Percentiles rank a stretch among this genome's conserved stretches.
Evolutionary conservation across 2,329 filamentous ascomycete species (phyloP).

Genomic region (Mariannaea elegans): DNA sequence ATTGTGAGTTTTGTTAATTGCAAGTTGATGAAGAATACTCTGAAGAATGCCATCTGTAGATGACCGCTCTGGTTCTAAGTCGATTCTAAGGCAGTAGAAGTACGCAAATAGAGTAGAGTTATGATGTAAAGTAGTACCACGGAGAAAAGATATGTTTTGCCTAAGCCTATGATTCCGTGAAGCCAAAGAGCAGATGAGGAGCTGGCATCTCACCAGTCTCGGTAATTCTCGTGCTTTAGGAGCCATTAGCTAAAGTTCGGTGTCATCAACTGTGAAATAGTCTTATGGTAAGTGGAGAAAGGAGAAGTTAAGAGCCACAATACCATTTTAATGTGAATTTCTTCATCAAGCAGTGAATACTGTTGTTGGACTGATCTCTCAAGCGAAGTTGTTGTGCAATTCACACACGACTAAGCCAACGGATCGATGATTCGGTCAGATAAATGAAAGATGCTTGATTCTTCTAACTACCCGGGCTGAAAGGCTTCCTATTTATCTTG

Average conservation of each 20-base stretch:
- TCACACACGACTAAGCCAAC: no score
- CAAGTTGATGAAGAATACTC: background rate
- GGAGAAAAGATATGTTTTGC: background rate
- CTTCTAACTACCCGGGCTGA: no score
- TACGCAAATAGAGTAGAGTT: background rate
- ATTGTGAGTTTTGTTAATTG: background rate
- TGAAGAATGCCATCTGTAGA: background rate
- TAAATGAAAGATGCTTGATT: no score
- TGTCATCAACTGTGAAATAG: background rate
- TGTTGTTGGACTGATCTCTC: background rate
- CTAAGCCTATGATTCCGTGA: background rate
- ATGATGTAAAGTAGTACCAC: background rate
- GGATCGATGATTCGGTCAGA: no score
- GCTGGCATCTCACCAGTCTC: background rate
- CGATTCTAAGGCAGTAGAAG: background rate
- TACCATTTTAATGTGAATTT: background rate
- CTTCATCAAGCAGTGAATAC: background rate
- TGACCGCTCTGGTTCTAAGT: background rate
- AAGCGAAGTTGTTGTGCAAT: no score
- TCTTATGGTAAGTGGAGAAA: background rate
- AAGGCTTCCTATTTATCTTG: no score
- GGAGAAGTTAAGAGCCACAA: background rate
- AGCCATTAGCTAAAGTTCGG: background rate
- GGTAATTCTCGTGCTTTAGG: background rate
- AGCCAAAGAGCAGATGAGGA: background rate